These are phyloP conservation scores for Coniella lustricola DNA, from an alignment of 2,329 filamentous ascomycete genomes.

Conservation along the genomic window DNA sequence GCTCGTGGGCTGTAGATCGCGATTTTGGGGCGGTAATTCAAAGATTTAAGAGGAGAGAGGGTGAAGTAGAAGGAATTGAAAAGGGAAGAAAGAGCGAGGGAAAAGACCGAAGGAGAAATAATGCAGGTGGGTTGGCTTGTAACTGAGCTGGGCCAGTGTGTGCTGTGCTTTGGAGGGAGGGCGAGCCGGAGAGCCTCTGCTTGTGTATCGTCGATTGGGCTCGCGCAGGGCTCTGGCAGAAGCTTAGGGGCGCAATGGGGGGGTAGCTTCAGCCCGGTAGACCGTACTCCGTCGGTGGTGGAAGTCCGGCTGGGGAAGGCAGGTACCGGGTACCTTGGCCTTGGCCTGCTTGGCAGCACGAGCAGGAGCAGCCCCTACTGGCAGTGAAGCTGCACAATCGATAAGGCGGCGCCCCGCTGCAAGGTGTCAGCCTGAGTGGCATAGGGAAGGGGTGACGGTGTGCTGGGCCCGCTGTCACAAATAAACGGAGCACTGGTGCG, in stretches of 20 bases:
- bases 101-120: background rate
- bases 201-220: constrained; percentile 1
- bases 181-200: too few relatives aligned
- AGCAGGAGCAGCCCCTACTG: too few relatives aligned
- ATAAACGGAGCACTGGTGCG: background rate
- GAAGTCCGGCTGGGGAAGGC: too few relatives aligned
- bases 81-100: background rate
- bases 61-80: background rate
- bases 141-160: background rate
- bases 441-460: background rate
- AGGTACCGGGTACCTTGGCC: background rate
- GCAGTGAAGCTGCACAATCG: constrained; percentile 5
- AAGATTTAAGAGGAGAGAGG: background rate
- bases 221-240: background rate
- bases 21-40: too few relatives aligned
- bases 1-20: background rate
- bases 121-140: background rate
- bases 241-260: background rate
- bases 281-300: too few relatives aligned
- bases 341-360: background rate
- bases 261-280: background rate
- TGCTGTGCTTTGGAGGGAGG: background rate
- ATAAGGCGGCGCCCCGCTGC: constrained; percentile 6
- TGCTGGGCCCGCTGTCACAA: constrained; percentile 1
- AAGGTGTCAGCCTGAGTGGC: background rate